A percentile compares a stretch with the other conserved stretches of the same genome.
Evolutionary conservation across 2,329 filamentous ascomycete genomes (phyloP).

Genomic region (Neonectria hederae): DNA sequence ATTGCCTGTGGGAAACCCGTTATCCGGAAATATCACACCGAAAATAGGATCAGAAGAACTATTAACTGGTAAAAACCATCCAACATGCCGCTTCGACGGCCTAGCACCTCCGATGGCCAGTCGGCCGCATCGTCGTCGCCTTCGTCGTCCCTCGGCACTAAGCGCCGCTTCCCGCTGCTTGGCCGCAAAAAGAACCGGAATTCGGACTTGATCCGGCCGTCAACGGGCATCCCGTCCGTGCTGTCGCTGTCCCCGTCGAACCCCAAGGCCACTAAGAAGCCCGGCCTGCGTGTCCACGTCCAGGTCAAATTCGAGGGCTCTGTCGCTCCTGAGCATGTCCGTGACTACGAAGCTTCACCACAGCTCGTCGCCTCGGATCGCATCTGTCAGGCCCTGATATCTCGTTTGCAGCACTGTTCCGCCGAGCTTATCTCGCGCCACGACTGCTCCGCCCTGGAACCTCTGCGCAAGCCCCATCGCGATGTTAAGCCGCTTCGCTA

Average conservation of each 20-base stretch:
- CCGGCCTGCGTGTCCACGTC: constrained; percentile 53
- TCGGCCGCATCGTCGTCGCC: constrained; percentile 36
- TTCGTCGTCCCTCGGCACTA: constrained; percentile 39
- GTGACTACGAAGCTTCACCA: constrained; percentile 58
- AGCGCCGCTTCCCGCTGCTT: constrained; percentile 45
- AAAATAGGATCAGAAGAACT: constrained; percentile 8
- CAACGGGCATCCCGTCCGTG: constrained; percentile 29
- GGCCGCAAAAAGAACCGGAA: constrained; percentile 40
- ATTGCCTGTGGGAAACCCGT: neutral
- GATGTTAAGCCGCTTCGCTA: constrained; percentile 58
- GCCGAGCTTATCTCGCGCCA: constrained; percentile 63
- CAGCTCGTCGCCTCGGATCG: constrained; percentile 55
- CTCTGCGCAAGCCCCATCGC: constrained; percentile 45
- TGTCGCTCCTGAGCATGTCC: constrained; percentile 54
- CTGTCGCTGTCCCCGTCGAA: constrained; percentile 17
- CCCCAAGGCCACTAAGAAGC: constrained; percentile 26
- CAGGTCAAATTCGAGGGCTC: constrained; percentile 58
- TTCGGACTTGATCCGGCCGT: constrained; percentile 34
- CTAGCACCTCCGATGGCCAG: constrained; percentile 39
- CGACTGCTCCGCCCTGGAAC: constrained; percentile 58
- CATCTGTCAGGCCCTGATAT: constrained; percentile 60
- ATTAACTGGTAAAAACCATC: constrained; percentile 14
- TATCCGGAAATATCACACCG: constrained; percentile 2
- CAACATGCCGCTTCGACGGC: constrained; percentile 42
- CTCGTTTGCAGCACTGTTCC: constrained; percentile 61